Evolutionary conservation across 306 rosid species (phyloP).

Genomic region (Heteromeles arbutifolia): DNA sequence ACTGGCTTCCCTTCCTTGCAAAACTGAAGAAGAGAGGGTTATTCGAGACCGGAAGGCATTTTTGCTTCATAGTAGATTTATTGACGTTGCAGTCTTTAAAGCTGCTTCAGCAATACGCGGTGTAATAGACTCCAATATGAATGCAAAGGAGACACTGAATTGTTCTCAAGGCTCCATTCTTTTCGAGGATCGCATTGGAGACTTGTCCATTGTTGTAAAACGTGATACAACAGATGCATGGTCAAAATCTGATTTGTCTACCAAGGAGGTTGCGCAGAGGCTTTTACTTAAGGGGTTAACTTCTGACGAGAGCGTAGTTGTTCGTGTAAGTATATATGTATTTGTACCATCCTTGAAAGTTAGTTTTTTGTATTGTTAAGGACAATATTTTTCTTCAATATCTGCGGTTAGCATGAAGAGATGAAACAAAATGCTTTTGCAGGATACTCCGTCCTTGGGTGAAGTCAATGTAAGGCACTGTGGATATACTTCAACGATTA

Average conservation of each 20-base stretch:
- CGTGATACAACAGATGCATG: slow-evolving; percentile 33
- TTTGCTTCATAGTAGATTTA: slow-evolving; percentile 73
- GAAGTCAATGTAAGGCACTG: slow-evolving; percentile 64
- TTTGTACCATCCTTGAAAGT: neutral
- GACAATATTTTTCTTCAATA: neutral
- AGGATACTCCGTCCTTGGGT: slow-evolving; percentile 79
- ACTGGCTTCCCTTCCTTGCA: slow-evolving; percentile 73
- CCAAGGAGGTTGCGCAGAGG: slow-evolving; percentile 44
- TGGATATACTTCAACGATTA: slow-evolving; percentile 79
- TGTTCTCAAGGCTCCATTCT: slow-evolving; percentile 34
- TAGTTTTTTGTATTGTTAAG: neutral
- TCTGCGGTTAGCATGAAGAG: neutral
- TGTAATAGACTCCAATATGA: slow-evolving; percentile 35
- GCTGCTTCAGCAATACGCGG: slow-evolving; percentile 62
- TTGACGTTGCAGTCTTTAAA: slow-evolving; percentile 67
- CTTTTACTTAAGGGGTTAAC: slow-evolving; percentile 80
- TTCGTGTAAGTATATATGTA: slow-evolving; percentile 60
- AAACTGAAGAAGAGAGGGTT: slow-evolving; percentile 92
- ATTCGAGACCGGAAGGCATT: slow-evolving; percentile 90
- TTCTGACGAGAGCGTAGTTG: slow-evolving; percentile 81
- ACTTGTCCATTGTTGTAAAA: slow-evolving; percentile 53
- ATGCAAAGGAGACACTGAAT: slow-evolving; percentile 9
- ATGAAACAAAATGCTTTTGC: slow-evolving; percentile 17
- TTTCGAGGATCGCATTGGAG: slow-evolving; percentile 49
- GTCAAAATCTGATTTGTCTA: slow-evolving; percentile 17